Conservation (phyloP, 2,329 filamentous ascomycete genomes). For the Colletotrichum euphorbiae region DNA sequence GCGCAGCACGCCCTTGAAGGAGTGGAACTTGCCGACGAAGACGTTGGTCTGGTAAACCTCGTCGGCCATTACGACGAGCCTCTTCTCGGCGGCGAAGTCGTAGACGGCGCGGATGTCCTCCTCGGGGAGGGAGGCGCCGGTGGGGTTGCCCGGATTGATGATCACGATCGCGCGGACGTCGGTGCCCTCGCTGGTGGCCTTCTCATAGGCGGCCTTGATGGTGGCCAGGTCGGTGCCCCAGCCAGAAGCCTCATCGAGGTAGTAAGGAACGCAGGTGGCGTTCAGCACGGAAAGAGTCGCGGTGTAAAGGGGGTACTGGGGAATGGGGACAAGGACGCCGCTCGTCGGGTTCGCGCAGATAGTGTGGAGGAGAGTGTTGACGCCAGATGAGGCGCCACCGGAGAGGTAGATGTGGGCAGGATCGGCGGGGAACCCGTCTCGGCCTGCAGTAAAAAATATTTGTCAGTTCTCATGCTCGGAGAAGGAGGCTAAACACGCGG, state of each 20-base stretch:
- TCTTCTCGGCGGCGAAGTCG: slow-evolving; percentile 85
- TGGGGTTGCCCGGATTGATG: slow-evolving; percentile 99
- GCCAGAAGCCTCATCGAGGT: slow-evolving; percentile 84
- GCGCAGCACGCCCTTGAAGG: slow-evolving; percentile 91
- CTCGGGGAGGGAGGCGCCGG: slow-evolving; percentile 84
- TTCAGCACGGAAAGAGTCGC: slow-evolving; percentile 89
- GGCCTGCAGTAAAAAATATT: slow-evolving; percentile 59
- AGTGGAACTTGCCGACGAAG: slow-evolving; percentile 92
- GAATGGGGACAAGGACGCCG: slow-evolving; percentile 90
- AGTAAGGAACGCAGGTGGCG: slow-evolving; percentile 90
- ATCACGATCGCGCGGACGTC: slow-evolving; percentile 95
- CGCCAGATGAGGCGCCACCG: slow-evolving; percentile 90
- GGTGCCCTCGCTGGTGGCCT: slow-evolving; percentile 80
- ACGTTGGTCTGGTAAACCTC: slow-evolving; percentile 99
- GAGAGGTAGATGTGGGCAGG: slow-evolving; percentile 89
- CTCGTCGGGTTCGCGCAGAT: slow-evolving; percentile 83
- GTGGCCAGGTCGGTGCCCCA: slow-evolving; percentile 91
- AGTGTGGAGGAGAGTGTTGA: slow-evolving; percentile 91
- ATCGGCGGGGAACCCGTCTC: slow-evolving; percentile 89
- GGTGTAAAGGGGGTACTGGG: slow-evolving; percentile 98
- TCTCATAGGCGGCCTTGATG: slow-evolving; percentile 78
- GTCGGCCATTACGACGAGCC: slow-evolving; percentile 91
- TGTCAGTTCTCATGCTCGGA: slow-evolving; percentile 25
- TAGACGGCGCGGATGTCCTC: slow-evolving; percentile 87
- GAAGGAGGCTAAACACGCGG: not conserved